These are phyloP conservation scores for Zopfia rhizophila DNA, from an alignment of 2,329 filamentous ascomycete species.

Conservation along the genomic window DNA sequence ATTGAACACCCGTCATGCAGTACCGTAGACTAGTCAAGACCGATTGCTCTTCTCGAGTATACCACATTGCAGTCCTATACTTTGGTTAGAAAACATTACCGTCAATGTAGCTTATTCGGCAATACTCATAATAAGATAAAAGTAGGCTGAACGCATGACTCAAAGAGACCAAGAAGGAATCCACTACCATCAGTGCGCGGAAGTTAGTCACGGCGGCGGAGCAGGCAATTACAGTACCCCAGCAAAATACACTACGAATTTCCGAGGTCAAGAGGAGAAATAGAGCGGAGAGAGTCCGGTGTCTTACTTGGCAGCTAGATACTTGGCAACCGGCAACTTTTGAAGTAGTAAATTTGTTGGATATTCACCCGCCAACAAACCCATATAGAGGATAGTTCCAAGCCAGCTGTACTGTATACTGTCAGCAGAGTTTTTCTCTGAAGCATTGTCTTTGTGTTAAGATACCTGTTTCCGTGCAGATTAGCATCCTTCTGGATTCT, in stretches of 20 bases:
- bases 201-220: slow-evolving; percentile 40
- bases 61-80: slow-evolving; percentile 38
- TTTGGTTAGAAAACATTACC: slow-evolving; percentile 20
- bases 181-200: slow-evolving; percentile 36
- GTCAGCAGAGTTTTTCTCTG: too few species aligned
- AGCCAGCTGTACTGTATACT: slow-evolving; percentile 65
- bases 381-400: slow-evolving; percentile 65
- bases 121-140: slow-evolving; percentile 34
- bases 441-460: slow-evolving; percentile 23
- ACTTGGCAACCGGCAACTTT: slow-evolving; percentile 23
- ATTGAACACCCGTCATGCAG: slow-evolving; percentile 50
- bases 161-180: slow-evolving; percentile 45
- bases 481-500: slow-evolving; percentile 43
- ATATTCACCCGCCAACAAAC: slow-evolving; percentile 26
- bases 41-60: slow-evolving; percentile 33
- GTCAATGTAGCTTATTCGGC: not conserved
- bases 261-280: too few species aligned
- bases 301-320: slow-evolving; percentile 39
- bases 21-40: slow-evolving; percentile 36
- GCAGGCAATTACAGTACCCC: slow-evolving; percentile 39
- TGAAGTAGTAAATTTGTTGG: slow-evolving; percentile 27
- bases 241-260: slow-evolving; percentile 40
- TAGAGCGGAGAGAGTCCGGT: too few species aligned
- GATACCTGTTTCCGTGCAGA: slow-evolving; percentile 35
- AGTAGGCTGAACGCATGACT: slow-evolving; percentile 40